Conservation (phyloP, 495 filamentous ascomycete species). For the Neurospora intermedia region DNA sequence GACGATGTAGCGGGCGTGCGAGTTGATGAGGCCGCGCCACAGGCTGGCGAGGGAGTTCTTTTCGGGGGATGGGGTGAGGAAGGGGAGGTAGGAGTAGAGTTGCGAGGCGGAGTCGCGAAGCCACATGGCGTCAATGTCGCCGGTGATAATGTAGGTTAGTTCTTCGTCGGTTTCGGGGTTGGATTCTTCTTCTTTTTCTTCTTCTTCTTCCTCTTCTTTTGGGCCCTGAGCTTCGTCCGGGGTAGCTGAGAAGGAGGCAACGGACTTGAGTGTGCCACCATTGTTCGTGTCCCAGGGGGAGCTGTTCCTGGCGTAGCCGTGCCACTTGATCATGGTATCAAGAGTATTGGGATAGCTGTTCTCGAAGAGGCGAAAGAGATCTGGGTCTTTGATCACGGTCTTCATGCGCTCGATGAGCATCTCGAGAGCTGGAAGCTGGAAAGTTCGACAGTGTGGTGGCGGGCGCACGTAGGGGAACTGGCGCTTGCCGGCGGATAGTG, state of each 20-base stretch:
- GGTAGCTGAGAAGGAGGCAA: background rate
- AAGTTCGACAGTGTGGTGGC: constrained; percentile 45
- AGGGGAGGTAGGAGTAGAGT: constrained; percentile 47
- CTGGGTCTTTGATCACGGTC: constrained; percentile 42
- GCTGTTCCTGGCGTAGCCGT: constrained; percentile 35
- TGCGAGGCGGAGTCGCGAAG: constrained; percentile 53
- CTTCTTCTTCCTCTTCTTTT: constrained; percentile 7
- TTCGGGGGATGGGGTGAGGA: constrained; percentile 41
- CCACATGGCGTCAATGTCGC: constrained; percentile 60
- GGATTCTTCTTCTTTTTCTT: constrained; percentile 13
- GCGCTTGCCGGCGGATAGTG: constrained; percentile 29
- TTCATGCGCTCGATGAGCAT: constrained; percentile 34
- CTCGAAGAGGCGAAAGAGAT: constrained; percentile 50
- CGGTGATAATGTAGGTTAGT: constrained; percentile 53
- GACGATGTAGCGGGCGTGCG: constrained; percentile 48
- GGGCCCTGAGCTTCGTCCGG: constrained; percentile 5
- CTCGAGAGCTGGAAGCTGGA: constrained; percentile 44
- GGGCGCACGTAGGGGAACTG: constrained; percentile 47
- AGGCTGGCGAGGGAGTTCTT: constrained; percentile 46
- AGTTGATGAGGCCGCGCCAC: constrained; percentile 49
- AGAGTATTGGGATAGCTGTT: constrained; percentile 53
- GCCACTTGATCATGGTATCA: constrained; percentile 52
- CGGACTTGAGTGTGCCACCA: background rate
- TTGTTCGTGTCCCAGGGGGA: background rate
- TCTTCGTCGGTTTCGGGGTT: constrained; percentile 42